Evolutionary conservation across 1,284 basidiomycete species (phyloP), one percentile per base, ranked within the genome.

Genomic region (Dichomitus squalens): DNA sequence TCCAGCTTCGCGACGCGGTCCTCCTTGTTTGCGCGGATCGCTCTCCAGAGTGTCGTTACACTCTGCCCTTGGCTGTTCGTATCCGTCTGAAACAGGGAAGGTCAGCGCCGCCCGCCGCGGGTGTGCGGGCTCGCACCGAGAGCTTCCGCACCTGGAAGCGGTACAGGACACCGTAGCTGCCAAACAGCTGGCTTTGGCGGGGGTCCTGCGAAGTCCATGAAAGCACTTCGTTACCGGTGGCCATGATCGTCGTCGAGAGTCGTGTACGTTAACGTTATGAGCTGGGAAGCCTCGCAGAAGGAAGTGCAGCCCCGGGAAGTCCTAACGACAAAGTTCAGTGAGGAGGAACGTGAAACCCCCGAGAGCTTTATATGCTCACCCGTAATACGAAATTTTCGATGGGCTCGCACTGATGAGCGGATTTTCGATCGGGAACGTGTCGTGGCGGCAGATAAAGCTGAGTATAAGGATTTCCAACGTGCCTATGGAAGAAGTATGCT

Each of bases 151-250:
- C 89, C 72, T 87, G 81, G 75, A 93, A 92, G 66, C 90, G 88
- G 75, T 93, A 93, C 63, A 89, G 76, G 54, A 90, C 79, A 58
- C 90, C 90, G 82, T 84, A 90, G 36, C 83, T 81, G 68, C 88
- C 90, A 76, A 92, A 93, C 60, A 93, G 80, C 59, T 83, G 78
- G 66, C 91, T 92, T 72, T 92, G 86, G 52, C 88, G 86, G 66
- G 88, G 87, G 73, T 93, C 90, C 67, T 87, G 84, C 73, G 87
- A 90, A 47, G 91, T 92, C 90, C 90, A 93, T 56, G 86, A 90
- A 70, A 92, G 82, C 55, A 90, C 78, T 63, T 92, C 89, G 72
- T 87, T 84, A 58, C 82, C 76, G 59, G 80, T 70, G 48, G 80
- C 72, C 83, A 86, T 86, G 64, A 57, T 55, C 43, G 58, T 57